Evolutionary conservation across 2,329 filamentous ascomycete species (phyloP).

Genomic region (Epichloe coenophiala): DNA sequence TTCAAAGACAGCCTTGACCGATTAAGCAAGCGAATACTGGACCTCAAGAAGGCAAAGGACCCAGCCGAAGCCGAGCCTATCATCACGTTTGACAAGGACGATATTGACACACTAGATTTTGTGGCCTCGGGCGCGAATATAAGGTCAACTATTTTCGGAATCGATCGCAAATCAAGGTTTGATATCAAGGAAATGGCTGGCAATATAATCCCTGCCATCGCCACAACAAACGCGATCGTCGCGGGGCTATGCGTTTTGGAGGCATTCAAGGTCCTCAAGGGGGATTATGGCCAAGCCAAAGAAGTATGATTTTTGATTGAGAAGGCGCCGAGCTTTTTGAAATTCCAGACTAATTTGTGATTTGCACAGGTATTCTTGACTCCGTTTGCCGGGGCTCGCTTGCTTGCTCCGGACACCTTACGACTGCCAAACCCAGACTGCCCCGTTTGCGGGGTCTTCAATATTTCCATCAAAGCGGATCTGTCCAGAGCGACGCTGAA

Average conservation of each 20-base stretch:
- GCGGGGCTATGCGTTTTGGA: conserved; percentile 86
- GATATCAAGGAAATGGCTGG: conserved; percentile 99
- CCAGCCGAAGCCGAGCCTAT: conserved; percentile 43
- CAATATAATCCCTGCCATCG: conserved; percentile 97
- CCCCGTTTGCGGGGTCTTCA: conserved; percentile 65
- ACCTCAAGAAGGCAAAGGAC: conserved; percentile 39
- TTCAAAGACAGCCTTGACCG: conserved; percentile 75
- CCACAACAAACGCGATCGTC: conserved; percentile 93
- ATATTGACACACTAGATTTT: conserved; percentile 88
- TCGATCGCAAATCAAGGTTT: conserved; percentile 79
- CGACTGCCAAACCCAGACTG: conserved; percentile 66
- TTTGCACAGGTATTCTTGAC: conserved; percentile 58
- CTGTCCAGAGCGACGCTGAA: conserved; percentile 58
- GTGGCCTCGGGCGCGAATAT: conserved; percentile 85
- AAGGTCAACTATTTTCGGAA: conserved; percentile 76
- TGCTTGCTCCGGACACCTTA: conserved; percentile 43
- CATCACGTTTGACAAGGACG: conserved; percentile 92
- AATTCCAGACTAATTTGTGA: conserved; percentile 2
- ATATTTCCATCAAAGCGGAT: conserved; percentile 55
- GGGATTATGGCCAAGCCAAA: conserved; percentile 58
- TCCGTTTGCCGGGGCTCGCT: conserved; percentile 43
- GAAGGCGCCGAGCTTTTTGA: not conserved
- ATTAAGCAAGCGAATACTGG: conserved; percentile 59
- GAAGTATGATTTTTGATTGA: conserved; percentile 38
- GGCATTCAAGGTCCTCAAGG: conserved; percentile 76